Evolutionary conservation across 805 yeast genomes (phyloP), one percentile per base, ranked within the genome.

Genomic region (Grigorovia jiainica): DNA sequence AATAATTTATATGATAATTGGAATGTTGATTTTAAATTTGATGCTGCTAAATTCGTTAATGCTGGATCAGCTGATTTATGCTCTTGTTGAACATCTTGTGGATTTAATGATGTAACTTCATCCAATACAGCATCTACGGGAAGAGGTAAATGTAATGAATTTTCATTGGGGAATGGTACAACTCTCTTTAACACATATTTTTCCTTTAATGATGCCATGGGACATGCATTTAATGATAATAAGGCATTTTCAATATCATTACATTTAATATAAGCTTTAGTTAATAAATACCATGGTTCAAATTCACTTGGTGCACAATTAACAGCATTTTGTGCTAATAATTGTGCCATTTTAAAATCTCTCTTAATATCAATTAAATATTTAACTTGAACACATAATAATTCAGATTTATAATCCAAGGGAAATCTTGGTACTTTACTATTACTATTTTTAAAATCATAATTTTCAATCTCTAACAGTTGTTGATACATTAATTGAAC

Each of bases 241-340:
- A 84, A 66, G 1, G 92, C 84, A 50, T 80, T 74, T 55, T 82
- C 89, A 56, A 76, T 75, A 58, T 82, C 80, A 21, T 77, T 78
- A 40, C 75, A 56, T 36, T 72, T 71, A 32, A 82, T 75, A 58
- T 83, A 82, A 1, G 76, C 73, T 50, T 71, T 71, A 7, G 82
- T 83, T 44, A 84, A 60, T 43, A 75, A 62, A 3, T 80, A 71
- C 95, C 95, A 84, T 2, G 87, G 75, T 49, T 69, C 73, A 58
- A 82, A 83, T 51, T 78, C 83, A 5, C 87, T 79, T 3, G 95
- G 95, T 1, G 82, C 70, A 2, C 79, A 70, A 51, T 78, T 77
- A 4, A 82, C 87, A 6, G 61, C 61, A 16, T 45, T 44, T 41
- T 54, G 60, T 2, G 61, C 60, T 23, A 55, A 48, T 24, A 43